phyloP scores from a whole-genome alignment of 495 filamentous ascomycete genomes.

The Daldinia loculata region DNA sequence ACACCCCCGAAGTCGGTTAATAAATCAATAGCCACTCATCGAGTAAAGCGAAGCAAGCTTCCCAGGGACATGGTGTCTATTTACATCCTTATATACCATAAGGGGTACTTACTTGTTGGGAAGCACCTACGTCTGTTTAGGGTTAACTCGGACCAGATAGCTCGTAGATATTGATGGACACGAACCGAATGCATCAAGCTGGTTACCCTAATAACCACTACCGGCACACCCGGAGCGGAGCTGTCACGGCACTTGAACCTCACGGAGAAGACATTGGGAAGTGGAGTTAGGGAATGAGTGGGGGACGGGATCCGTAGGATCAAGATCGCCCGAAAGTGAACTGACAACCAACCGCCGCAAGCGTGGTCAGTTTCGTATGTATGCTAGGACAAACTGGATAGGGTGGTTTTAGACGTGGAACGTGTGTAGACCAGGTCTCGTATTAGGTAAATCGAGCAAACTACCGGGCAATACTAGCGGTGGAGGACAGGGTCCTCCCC shows the following conservation, averaged over 20 bases:
- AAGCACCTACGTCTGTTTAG: not conserved
- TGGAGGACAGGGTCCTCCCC: constrained; percentile 12
- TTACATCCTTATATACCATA: not conserved
- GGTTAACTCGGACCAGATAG: not conserved
- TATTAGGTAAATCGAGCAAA: not conserved
- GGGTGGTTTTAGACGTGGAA: constrained; percentile 9
- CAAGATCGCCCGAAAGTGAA: constrained; percentile 18
- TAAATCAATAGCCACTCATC: not conserved
- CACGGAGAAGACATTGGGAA: constrained; percentile 5
- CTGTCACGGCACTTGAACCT: constrained; percentile 17
- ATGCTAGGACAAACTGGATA: not conserved
- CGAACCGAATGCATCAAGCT: not conserved
- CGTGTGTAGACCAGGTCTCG: constrained; percentile 11
- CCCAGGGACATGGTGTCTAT: not conserved
- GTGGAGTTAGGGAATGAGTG: constrained; percentile 18
- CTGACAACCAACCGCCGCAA: constrained; percentile 14
- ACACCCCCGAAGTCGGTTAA: not conserved
- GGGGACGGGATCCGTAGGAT: constrained; percentile 28
- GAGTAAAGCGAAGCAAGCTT: not conserved
- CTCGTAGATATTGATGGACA: no score
- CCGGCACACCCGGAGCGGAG: constrained; percentile 6
- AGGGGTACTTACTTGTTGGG: not conserved
- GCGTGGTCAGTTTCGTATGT: constrained; percentile 13
- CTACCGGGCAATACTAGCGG: constrained; percentile 20
- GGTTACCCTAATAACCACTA: not conserved